These are phyloP conservation scores for Aphanomyces euteiches DNA, from an alignment of 352 stramenopile genomes.

Conservation along the genomic window DNA sequence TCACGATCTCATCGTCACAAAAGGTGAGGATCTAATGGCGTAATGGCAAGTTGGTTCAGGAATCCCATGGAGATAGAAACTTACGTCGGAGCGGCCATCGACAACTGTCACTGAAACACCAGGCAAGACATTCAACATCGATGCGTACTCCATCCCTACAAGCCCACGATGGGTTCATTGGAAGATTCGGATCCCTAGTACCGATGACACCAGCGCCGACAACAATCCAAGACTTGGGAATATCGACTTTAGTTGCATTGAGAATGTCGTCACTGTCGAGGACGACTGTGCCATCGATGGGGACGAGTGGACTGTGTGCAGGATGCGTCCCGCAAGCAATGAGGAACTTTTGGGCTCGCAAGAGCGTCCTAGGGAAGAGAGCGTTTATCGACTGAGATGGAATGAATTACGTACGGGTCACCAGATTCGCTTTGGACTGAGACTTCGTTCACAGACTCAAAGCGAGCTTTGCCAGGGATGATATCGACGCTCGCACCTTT, in stretches of 20 bases:
- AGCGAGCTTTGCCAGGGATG: conserved; percentile 65
- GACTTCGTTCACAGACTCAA: conserved; percentile 72
- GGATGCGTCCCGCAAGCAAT: conserved; percentile 83
- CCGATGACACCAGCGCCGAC: conserved; percentile 83
- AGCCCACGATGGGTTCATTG: neutral
- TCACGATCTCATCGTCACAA: conserved; percentile 82
- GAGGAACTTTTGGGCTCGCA: conserved; percentile 74
- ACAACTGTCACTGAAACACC: conserved; percentile 84
- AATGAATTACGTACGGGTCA: conserved; percentile 22
- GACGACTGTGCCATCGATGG: conserved; percentile 78
- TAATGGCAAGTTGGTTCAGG: conserved; percentile 14
- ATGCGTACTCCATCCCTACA: conserved; percentile 81
- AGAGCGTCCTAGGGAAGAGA: conserved; percentile 30
- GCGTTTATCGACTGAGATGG: neutral
- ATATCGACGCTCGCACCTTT: conserved; percentile 70
- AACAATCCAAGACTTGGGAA: conserved; percentile 75
- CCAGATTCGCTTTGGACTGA: conserved; percentile 42
- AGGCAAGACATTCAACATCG: conserved; percentile 86
- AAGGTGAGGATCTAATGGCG: conserved; percentile 54
- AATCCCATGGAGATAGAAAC: conserved; percentile 3
- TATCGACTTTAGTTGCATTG: conserved; percentile 53
- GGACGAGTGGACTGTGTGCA: conserved; percentile 66
- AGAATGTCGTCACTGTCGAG: conserved; percentile 84
- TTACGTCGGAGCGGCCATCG: conserved; percentile 62
- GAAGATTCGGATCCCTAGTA: neutral